Evolutionary conservation across 768 basidiomycete species (phyloP).

Genomic region (Pleurotus eryngii): DNA sequence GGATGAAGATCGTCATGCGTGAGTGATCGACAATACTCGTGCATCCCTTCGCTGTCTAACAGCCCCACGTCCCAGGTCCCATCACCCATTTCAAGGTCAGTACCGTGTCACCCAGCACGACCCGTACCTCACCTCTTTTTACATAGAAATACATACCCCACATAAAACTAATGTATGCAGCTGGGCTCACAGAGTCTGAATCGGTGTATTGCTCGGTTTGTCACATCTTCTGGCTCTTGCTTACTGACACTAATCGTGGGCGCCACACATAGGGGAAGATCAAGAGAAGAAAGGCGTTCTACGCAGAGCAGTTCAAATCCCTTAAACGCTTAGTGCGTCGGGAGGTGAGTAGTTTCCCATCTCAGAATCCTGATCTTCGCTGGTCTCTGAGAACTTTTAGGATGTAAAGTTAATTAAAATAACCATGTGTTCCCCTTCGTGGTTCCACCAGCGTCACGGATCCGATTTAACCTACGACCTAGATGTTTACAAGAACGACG

Average conservation of each 20-base stretch:
- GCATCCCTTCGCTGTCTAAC: background rate
- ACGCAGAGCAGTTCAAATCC: conserved; percentile 59
- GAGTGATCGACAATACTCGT: conserved; percentile 11
- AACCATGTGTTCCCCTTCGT: conserved; percentile 68
- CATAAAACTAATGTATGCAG: conserved; percentile 36
- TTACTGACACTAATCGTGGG: too few relatives aligned
- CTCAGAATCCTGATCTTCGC: background rate
- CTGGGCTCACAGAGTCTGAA: conserved; percentile 34
- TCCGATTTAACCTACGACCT: conserved; percentile 53
- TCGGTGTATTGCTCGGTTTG: conserved; percentile 43
- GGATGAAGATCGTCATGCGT: conserved; percentile 58
- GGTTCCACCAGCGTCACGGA: conserved; percentile 70
- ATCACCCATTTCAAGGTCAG: conserved; percentile 47
- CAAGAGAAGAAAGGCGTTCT: conserved; percentile 57
- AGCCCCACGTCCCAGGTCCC: conserved; percentile 27
- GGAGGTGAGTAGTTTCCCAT: conserved; percentile 33
- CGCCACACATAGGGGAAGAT: conserved; percentile 50
- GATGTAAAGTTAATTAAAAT: conserved; percentile 69
- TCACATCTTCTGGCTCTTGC: background rate
- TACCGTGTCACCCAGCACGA: background rate
- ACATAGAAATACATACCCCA: conserved; percentile 45
- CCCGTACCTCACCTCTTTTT: too few relatives aligned
- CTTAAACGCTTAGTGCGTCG: conserved; percentile 54
- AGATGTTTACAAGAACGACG: conserved; percentile 58
- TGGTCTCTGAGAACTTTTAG: conserved; percentile 23